Base-by-base conservation (phyloP, 2,329 filamentous ascomycete genomes). In the Lachnum nothofagi region DNA sequence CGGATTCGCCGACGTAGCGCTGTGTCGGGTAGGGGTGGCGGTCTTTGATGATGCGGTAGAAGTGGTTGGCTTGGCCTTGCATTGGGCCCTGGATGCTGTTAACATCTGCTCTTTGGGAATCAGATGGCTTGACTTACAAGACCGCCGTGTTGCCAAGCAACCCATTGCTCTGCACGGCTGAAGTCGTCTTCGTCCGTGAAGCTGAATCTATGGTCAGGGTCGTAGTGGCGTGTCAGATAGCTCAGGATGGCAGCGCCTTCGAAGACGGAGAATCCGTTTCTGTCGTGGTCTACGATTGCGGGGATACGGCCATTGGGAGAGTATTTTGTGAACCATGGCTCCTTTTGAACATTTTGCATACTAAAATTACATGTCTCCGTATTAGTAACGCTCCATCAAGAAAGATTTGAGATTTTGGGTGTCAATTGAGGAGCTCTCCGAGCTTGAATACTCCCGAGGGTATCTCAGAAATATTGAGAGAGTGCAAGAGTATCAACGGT, bases 11-110 rank as follows among this genome's bases (percentile, higher is more conserved):
- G 45, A 84, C 73, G 67, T 91, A 91, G 34, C 87, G 79, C 62
- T 85, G 82, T 14, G 85, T 77, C 42, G 76, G 82, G 65, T 89
- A 91, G 42, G 81, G 74, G 60, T 88, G 83, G 61, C 76, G 77
- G 61, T 88, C 83, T 35, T 82, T 79, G 3, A 84, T 79, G 59
- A 83, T 82, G 34, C 79, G 76, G 44, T 72, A 66, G 71, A 91
- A 91, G 69, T 91, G 85, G 66, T 86, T 84, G 50, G 84, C 82
- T 65, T 90, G 86, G 20, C 82, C 86, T 66, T 89, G 85, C 73
- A 78, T 78, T 2, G 86, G 85, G 0, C 85, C 85, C 85, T n/a
- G 82, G 84, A 10, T 31, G 7, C 2, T 42, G 19, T 37, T 23
- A 14, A 9, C 17, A 22, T n/a, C 17, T 19, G 25, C 20, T 1